phyloP scores from a whole-genome alignment of 2,329 filamentous ascomycete genomes.

The Blastomyces silverae region DNA sequence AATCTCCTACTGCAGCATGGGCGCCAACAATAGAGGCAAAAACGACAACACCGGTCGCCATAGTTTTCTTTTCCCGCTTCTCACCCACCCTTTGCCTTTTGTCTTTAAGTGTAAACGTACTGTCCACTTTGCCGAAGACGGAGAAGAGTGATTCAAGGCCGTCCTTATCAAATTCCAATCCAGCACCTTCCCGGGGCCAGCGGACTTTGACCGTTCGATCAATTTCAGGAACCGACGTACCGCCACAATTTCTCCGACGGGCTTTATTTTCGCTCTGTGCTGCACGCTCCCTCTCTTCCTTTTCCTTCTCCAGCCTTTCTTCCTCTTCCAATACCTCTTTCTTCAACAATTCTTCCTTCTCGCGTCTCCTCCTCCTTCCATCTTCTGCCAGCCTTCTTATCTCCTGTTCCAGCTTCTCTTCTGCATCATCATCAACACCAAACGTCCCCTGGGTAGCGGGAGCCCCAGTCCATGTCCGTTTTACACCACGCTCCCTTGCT shows the following conservation, averaged over 20 bases:
- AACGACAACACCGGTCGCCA: slow-evolving; percentile 51
- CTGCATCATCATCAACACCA: slow-evolving; percentile 44
- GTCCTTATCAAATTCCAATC: slow-evolving; percentile 44
- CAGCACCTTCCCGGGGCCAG: slow-evolving; percentile 46
- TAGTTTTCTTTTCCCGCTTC: slow-evolving; percentile 46
- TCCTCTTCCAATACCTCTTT: slow-evolving; percentile 41
- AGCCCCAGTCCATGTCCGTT: slow-evolving; percentile 46
- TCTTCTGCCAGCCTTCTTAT: slow-evolving; percentile 49
- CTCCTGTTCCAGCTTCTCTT: slow-evolving; percentile 45
- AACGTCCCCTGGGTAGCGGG: slow-evolving; percentile 25
- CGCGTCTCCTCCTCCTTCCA: slow-evolving; percentile 46
- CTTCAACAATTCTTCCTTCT: slow-evolving; percentile 43
- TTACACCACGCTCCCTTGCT: slow-evolving; percentile 61
- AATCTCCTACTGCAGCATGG: slow-evolving; percentile 51
- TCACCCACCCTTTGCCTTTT: slow-evolving; percentile 49
- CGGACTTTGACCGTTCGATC: slow-evolving; percentile 54
- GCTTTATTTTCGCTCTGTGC: slow-evolving; percentile 32
- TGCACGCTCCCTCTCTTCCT: slow-evolving; percentile 42
- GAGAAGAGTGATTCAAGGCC: slow-evolving; percentile 44
- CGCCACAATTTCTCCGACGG: slow-evolving; percentile 33
- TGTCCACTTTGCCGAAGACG: slow-evolving; percentile 53
- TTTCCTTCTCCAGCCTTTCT: slow-evolving; percentile 27
- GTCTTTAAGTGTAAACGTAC: slow-evolving; percentile 49
- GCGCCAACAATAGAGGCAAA: slow-evolving; percentile 54
- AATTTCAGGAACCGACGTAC: slow-evolving; percentile 45